Conservation (phyloP, 2,329 filamentous ascomycete genomes). For the Fusarium irregulare region DNA sequence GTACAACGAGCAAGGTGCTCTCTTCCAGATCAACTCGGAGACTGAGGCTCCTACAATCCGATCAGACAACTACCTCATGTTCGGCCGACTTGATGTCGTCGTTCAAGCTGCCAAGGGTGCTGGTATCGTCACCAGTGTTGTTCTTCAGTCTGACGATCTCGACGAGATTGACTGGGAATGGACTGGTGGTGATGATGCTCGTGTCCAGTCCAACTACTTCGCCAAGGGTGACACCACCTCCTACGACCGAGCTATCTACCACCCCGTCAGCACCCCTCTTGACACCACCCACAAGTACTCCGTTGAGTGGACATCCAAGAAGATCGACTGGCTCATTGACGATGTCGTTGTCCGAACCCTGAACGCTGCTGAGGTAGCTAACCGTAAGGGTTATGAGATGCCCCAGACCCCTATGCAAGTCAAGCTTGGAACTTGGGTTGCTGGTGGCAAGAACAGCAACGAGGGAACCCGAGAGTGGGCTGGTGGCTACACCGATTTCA, state of each 20-base stretch:
- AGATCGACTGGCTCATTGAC: constrained; percentile 74
- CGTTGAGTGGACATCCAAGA: constrained; percentile 74
- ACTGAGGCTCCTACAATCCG: constrained; percentile 77
- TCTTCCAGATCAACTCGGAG: constrained; percentile 75
- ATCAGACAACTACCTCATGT: constrained; percentile 93
- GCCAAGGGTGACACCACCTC: constrained; percentile 77
- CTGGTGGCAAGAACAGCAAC: constrained; percentile 66
- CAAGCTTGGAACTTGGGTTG: constrained; percentile 76
- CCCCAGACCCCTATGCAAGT: constrained; percentile 81
- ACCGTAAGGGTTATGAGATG: constrained; percentile 65
- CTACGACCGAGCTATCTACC: constrained; percentile 76
- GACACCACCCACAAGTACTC: constrained; percentile 73
- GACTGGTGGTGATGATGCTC: constrained; percentile 77
- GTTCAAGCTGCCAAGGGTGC: constrained; percentile 82
- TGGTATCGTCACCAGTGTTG: constrained; percentile 89
- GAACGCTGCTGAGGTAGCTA: constrained; percentile 64
- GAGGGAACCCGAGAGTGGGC: constrained; percentile 79
- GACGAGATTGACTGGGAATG: constrained; percentile 96
- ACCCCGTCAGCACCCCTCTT: constrained; percentile 65
- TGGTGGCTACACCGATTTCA: constrained; percentile 70
- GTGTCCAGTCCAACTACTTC: constrained; percentile 91
- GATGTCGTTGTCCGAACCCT: constrained; percentile 71
- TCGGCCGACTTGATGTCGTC: constrained; percentile 84
- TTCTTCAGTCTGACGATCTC: constrained; percentile 89
- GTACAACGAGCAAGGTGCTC: constrained; percentile 63